Base-by-base conservation (phyloP, 345 rosid species). In the rapeseed (Brassica napus) region DNA sequence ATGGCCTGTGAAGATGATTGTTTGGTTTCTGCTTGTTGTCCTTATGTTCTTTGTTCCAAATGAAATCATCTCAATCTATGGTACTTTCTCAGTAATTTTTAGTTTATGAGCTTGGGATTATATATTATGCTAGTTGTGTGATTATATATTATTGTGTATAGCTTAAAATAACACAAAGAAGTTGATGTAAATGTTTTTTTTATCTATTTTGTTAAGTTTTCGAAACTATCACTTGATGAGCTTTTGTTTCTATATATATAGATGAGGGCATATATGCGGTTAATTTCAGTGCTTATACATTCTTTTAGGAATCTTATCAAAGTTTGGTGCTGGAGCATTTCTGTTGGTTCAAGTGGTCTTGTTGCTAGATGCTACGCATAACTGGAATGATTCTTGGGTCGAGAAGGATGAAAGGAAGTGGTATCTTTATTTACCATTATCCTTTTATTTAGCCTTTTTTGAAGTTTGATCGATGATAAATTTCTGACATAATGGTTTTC, bases 311-410 rank as follows among this genome's bases (percentile, higher is more conserved):
- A 84, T 62, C 55, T 15, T 92, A 63, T 87, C 99, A 32, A 95
- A 95, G 72, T 95, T 95, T 82, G 99, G 99, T 34, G 99, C 97
- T 11, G 99, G 97, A 23, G 75, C 91, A n/a, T 95, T 95, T 88
- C 83, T 95, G 71, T 84, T 95, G 89, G 97, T 90, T 84, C 98
- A 95, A 86, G 97, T 95, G 81, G 68, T 93, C 78, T 87, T 93
- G 77, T 79, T 95, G 74, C 85, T 95, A 39, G 98, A 93, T 77
- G 91, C 88, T 79, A 87, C 92, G 3, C 99, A 95, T 84, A 65
- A 90, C 0, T 93, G 98, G 99, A 95, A 95, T 78, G 98, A 95
- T 84, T 89, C 99, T 58, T 95, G 98, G 99, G 98, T 90, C 42
- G 99, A 84, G 82, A 95, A 91, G 82, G 99, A 95, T 85, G 98